phyloP scores from a whole-genome alignment of 495 filamentous ascomycete species.

The Bathelium albidoporum region DNA sequence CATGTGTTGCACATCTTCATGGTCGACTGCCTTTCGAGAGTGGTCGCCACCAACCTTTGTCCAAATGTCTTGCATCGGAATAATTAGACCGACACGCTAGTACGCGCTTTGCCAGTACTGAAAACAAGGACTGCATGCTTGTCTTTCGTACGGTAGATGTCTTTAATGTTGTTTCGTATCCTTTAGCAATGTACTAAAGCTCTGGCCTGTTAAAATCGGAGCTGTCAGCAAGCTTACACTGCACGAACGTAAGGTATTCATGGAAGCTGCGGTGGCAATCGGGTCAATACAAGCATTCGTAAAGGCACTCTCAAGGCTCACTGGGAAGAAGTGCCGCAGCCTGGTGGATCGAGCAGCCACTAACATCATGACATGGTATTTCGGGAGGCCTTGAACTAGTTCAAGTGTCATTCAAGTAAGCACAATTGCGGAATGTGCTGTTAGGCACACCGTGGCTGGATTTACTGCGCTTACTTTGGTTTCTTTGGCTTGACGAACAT shows the following conservation, averaged over 20 bases:
- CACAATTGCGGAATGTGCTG: neutral
- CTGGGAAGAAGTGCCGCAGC: neutral
- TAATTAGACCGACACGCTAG: too few relatives aligned
- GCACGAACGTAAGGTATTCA: neutral
- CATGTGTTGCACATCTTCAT: too few relatives aligned
- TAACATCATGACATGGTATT: neutral
- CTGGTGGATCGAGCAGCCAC: neutral
- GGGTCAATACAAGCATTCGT: neutral
- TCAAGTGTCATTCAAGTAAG: neutral
- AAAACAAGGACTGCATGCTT: too few relatives aligned
- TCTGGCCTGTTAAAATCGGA: too few relatives aligned
- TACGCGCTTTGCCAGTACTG: too few relatives aligned
- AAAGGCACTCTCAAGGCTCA: neutral
- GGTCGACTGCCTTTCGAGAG: too few relatives aligned
- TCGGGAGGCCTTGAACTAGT: neutral
- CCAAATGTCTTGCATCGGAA: too few relatives aligned
- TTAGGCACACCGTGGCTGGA: neutral
- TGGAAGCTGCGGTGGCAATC: neutral
- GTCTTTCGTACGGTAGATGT: too few relatives aligned
- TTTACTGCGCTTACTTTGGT: neutral
- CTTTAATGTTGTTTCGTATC: too few relatives aligned
- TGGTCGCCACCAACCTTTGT: too few relatives aligned
- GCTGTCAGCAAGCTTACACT: neutral
- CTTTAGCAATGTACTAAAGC: too few relatives aligned
- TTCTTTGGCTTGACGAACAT: neutral